These are phyloP conservation scores for Phaeolepiota aurea DNA, from an alignment of 768 basidiomycete species.

Conservation along the genomic window DNA sequence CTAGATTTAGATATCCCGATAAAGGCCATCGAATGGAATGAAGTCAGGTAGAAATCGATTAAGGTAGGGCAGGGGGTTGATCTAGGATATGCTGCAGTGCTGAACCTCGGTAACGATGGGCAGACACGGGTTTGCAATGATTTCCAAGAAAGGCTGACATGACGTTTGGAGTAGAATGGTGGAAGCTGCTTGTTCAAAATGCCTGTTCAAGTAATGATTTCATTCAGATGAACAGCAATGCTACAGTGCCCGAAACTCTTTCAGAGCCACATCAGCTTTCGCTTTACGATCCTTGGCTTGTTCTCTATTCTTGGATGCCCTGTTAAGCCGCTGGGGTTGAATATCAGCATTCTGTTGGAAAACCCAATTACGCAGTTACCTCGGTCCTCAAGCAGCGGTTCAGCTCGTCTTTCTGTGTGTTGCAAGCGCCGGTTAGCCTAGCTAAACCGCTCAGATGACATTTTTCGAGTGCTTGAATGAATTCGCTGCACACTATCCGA, in stretches of 20 bases:
- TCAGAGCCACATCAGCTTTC: constrained; percentile 52
- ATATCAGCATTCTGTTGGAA: constrained; percentile 6
- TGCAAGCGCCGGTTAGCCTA: constrained; percentile 63
- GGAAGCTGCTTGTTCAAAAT: too few species aligned
- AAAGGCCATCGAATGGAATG: too few species aligned
- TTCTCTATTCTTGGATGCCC: constrained; percentile 53
- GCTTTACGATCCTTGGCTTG: constrained; percentile 45
- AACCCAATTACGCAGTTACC: constrained; percentile 27
- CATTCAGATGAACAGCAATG: constrained; percentile 9
- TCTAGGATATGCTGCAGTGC: too few species aligned
- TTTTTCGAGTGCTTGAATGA: constrained; percentile 67
- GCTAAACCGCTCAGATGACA: constrained; percentile 62
- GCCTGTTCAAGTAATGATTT: neutral
- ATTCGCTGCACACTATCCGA: constrained; percentile 57
- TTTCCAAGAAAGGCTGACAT: neutral
- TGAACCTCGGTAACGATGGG: neutral
- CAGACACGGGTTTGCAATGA: neutral
- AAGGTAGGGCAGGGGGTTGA: too few species aligned
- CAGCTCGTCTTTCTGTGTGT: constrained; percentile 56
- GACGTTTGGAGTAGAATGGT: neutral
- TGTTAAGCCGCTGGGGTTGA: constrained; percentile 41
- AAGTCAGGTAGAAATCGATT: too few species aligned
- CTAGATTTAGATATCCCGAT: too few species aligned
- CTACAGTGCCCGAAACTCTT: constrained; percentile 47
- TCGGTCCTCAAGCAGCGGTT: constrained; percentile 66